Conservation (phyloP, 2,329 filamentous ascomycete genomes). For the Volutella citrinella region DNA sequence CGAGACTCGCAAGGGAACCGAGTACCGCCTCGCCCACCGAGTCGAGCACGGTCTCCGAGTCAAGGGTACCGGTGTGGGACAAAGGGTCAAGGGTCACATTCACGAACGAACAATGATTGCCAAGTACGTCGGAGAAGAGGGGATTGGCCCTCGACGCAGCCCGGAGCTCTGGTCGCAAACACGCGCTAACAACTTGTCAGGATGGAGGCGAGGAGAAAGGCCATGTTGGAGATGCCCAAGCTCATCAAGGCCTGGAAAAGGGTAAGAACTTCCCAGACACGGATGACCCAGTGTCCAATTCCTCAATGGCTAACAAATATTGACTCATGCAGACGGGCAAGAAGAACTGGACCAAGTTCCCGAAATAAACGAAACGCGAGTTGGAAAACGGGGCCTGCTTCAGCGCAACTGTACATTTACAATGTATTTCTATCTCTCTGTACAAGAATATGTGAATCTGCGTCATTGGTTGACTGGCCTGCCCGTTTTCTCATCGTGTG, state of each 20-base stretch:
- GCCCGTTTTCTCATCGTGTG: too few relatives aligned
- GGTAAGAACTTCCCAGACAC: conserved; percentile 50
- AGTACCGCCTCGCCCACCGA: conserved; percentile 65
- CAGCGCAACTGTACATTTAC: conserved; percentile 28
- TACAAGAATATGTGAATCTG: conserved; percentile 20
- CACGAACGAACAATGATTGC: conserved; percentile 84
- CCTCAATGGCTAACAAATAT: too few relatives aligned
- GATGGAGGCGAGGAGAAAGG: conserved; percentile 84
- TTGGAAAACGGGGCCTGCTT: conserved; percentile 16
- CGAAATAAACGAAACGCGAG: conserved; percentile 42
- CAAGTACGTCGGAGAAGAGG: conserved; percentile 53
- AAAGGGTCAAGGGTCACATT: conserved; percentile 91
- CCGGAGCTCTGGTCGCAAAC: neutral
- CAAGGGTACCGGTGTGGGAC: conserved; percentile 88
- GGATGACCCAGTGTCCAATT: too few relatives aligned
- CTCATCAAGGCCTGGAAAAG: conserved; percentile 92
- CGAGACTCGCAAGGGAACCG: conserved; percentile 71
- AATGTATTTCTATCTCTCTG: conserved; percentile 31
- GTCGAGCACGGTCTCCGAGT: conserved; percentile 79
- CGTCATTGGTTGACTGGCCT: conserved; percentile 12
- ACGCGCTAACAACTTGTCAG: conserved; percentile 37
- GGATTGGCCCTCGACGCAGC: too few relatives aligned
- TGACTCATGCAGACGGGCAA: conserved; percentile 51
- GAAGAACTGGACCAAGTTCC: conserved; percentile 55
- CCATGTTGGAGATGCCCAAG: conserved; percentile 92